phyloP scores from a whole-genome alignment of 2,329 filamentous ascomycete genomes.

The Graphilbum fragrans region DNA sequence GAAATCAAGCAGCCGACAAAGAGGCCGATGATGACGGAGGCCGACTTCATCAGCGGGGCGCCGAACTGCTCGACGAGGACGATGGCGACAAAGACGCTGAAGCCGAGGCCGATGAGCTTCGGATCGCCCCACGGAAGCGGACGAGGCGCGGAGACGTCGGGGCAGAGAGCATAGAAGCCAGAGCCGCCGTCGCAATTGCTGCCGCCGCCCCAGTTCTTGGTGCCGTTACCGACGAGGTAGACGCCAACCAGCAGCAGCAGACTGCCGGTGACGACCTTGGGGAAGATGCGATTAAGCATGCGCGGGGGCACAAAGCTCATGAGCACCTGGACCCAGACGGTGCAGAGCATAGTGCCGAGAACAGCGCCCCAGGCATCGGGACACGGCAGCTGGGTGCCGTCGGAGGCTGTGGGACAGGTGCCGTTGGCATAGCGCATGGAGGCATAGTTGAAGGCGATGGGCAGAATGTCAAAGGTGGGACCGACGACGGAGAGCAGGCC shows the following conservation, averaged over 20 bases:
- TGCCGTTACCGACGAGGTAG: conserved; percentile 48
- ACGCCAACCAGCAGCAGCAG: conserved; percentile 57
- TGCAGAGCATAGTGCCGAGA: conserved; percentile 39
- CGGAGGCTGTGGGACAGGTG: conserved; percentile 43
- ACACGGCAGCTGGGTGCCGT: conserved; percentile 48
- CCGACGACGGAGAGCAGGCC: conserved; percentile 57
- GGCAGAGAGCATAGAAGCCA: conserved; percentile 43
- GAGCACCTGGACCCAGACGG: conserved; percentile 43
- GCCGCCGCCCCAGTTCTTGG: conserved; percentile 58
- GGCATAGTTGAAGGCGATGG: conserved; percentile 50
- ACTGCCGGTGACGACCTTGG: conserved; percentile 56
- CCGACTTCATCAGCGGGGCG: conserved; percentile 71
- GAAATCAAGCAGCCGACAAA: conserved; percentile 62
- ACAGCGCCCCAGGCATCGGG: conserved; percentile 56
- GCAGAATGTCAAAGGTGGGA: conserved; percentile 55
- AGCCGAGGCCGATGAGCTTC: conserved; percentile 41
- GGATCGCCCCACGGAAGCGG: conserved; percentile 48
- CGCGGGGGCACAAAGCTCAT: conserved; percentile 53
- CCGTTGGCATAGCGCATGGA: conserved; percentile 52
- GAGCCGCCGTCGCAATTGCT: conserved; percentile 24
- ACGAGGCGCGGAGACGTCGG: conserved; percentile 43
- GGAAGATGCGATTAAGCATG: conserved; percentile 50
- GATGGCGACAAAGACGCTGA: conserved; percentile 62
- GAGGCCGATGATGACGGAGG: conserved; percentile 61
- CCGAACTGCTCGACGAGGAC: conserved; percentile 71